Evolutionary conservation across 441 rosid genomes (phyloP).

Genomic region (Bocquillonia castaneifolia): DNA sequence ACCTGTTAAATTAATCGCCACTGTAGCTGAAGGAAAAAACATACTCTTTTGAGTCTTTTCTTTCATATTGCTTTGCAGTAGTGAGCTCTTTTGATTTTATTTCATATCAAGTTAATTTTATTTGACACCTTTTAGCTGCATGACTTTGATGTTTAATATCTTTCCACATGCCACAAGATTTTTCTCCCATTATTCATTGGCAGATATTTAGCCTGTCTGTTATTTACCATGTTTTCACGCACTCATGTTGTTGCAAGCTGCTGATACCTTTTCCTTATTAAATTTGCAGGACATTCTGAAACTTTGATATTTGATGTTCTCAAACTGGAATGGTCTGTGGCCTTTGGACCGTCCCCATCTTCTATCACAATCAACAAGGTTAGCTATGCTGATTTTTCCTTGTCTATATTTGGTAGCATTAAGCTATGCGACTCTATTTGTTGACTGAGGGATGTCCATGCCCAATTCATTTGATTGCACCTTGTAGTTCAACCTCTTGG

Average conservation of each 20-base stretch:
- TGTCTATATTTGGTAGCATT: too few species aligned
- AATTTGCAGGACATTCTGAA: conserved; percentile 72
- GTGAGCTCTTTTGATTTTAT: neutral
- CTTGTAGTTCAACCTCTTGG: neutral
- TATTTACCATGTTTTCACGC: neutral
- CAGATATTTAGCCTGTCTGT: neutral
- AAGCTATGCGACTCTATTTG: neutral
- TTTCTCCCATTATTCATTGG: neutral
- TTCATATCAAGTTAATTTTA: neutral
- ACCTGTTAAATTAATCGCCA: neutral
- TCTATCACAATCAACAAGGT: conserved; percentile 82
- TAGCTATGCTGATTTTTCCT: conserved; percentile 3
- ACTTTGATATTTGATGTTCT: conserved; percentile 75
- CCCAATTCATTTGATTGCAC: neutral
- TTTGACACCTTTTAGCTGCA: neutral
- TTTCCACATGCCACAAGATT: neutral
- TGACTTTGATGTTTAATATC: neutral
- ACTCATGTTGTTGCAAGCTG: neutral
- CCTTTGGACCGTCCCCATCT: conserved; percentile 61
- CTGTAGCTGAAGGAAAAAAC: neutral
- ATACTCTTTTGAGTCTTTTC: neutral
- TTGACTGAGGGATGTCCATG: neutral
- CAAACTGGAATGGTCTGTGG: conserved; percentile 81
- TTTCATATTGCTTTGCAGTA: neutral
- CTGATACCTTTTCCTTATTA: neutral